Evolutionary conservation across 2,329 filamentous ascomycete species (phyloP).

Genomic region (Biscogniauxia marginata): DNA sequence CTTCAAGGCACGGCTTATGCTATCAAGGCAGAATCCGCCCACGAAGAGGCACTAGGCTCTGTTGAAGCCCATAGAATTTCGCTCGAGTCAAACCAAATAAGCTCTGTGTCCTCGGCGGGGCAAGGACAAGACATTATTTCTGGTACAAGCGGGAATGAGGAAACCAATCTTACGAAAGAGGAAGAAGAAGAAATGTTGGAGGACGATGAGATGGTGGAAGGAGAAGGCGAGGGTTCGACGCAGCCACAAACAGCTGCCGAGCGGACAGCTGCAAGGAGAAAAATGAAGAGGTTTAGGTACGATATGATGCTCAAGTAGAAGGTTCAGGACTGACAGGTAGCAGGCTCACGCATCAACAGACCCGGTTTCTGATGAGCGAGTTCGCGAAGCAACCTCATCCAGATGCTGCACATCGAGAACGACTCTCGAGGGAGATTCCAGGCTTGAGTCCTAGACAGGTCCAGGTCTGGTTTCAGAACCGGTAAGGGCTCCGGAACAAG

Average conservation of each 20-base stretch:
- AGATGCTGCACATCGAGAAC: conserved; percentile 85
- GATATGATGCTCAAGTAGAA: conserved; percentile 11
- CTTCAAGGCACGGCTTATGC: conserved; percentile 34
- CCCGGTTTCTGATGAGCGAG: conserved; percentile 95
- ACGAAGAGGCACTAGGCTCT: conserved; percentile 41
- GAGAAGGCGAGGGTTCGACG: conserved; percentile 39
- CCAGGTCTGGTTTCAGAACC: conserved; percentile 98
- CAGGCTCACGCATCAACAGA: conserved; percentile 93
- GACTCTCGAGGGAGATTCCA: conserved; percentile 85
- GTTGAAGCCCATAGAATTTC: conserved; percentile 40
- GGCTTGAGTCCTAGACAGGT: conserved; percentile 89
- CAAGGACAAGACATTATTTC: conserved; percentile 35
- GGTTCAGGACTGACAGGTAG: conserved; percentile 33
- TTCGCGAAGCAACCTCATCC: conserved; percentile 94
- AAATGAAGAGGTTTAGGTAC: conserved; percentile 80
- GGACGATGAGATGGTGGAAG: conserved; percentile 55
- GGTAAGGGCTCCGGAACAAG: conserved; percentile 54
- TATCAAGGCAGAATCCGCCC: conserved; percentile 38
- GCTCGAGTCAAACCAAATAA: conserved; percentile 40
- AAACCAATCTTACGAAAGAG: conserved; percentile 42
- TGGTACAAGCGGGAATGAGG: conserved; percentile 38
- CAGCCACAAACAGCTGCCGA: conserved; percentile 43
- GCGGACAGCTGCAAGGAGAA: conserved; percentile 52
- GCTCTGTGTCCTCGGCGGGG: conserved; percentile 38
- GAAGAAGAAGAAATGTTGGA: conserved; percentile 54